Percentiles rank a stretch among this genome's conserved stretches.
Conservation (phyloP, 2,329 filamentous ascomycete genomes). For the Podosphaera fusca region DNA sequence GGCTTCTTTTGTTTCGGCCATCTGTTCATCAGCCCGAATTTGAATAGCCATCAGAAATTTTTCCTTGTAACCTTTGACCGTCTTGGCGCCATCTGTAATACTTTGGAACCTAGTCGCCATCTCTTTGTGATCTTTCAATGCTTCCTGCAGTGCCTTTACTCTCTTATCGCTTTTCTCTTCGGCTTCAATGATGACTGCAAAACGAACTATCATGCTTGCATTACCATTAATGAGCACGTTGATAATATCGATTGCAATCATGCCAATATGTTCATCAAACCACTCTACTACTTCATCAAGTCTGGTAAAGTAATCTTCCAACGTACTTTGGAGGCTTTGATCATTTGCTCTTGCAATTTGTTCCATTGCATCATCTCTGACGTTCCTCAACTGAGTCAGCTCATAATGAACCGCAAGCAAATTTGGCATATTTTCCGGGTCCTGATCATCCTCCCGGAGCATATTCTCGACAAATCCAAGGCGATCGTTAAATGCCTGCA, state of each 20-base stretch:
- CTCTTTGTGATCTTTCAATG: slow-evolving; percentile 85
- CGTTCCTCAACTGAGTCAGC: slow-evolving; percentile 75
- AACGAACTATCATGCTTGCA: slow-evolving; percentile 66
- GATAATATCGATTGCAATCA: slow-evolving; percentile 75
- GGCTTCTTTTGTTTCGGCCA: slow-evolving; percentile 35
- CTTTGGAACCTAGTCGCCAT: slow-evolving; percentile 84
- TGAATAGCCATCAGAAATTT: slow-evolving; percentile 62
- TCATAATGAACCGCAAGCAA: slow-evolving; percentile 76
- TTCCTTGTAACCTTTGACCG: slow-evolving; percentile 85
- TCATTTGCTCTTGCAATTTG: slow-evolving; percentile 69
- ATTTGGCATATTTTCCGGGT: slow-evolving; percentile 79
- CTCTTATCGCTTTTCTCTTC: slow-evolving; percentile 93
- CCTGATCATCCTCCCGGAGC: slow-evolving; percentile 61
- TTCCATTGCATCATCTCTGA: slow-evolving; percentile 87
- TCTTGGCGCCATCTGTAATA: slow-evolving; percentile 81
- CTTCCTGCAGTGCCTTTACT: slow-evolving; percentile 76
- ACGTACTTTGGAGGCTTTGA: slow-evolving; percentile 49
- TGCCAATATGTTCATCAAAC: slow-evolving; percentile 88
- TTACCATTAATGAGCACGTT: slow-evolving; percentile 70
- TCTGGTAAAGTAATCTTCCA: slow-evolving; percentile 73
- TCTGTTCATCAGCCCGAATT: slow-evolving; percentile 35
- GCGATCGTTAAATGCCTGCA: slow-evolving; percentile 68
- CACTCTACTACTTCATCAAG: slow-evolving; percentile 74
- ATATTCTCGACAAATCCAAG: slow-evolving; percentile 55
- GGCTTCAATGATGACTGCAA: slow-evolving; percentile 80